phyloP scores from a whole-genome alignment of 441 rosid species.

The Euphorbia schlechtendalii region DNA sequence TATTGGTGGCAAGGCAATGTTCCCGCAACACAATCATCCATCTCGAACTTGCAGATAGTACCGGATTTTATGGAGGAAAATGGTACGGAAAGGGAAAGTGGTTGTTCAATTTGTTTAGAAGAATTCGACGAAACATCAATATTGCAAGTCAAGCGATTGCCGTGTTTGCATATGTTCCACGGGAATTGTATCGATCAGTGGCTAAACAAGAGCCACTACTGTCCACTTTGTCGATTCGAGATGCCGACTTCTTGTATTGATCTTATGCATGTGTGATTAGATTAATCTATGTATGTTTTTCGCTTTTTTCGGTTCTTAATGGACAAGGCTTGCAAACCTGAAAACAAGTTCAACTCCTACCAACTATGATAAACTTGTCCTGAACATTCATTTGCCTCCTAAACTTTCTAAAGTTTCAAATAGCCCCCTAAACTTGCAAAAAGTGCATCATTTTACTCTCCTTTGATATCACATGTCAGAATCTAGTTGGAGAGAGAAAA shows the following conservation, averaged over 20 bases:
- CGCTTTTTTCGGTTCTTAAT: neutral
- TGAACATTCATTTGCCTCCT: too few relatives aligned
- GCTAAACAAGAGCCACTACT: constrained; percentile 8
- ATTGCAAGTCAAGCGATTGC: constrained; percentile 11
- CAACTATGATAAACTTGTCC: too few relatives aligned
- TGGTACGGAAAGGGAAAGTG: neutral
- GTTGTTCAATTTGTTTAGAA: constrained; percentile 14
- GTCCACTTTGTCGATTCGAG: constrained; percentile 9
- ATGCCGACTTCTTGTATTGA: constrained; percentile 5
- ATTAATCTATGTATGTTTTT: neutral
- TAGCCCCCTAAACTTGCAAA: too few relatives aligned
- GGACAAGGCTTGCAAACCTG: neutral
- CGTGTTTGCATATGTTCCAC: constrained; percentile 12
- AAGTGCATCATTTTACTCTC: too few relatives aligned
- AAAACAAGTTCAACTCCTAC: too few relatives aligned
- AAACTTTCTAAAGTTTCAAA: too few relatives aligned
- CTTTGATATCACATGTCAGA: too few relatives aligned
- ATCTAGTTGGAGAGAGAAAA: too few relatives aligned
- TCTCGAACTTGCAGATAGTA: neutral
- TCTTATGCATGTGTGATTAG: neutral
- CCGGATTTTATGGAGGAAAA: neutral
- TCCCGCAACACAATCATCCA: neutral
- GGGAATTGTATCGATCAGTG: constrained; percentile 10
- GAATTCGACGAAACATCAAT: neutral
- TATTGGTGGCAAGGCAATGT: constrained; percentile 16